Evolutionary conservation across 2,329 filamentous ascomycete genomes (phyloP).

Genomic region (Ascochyta fabae): DNA sequence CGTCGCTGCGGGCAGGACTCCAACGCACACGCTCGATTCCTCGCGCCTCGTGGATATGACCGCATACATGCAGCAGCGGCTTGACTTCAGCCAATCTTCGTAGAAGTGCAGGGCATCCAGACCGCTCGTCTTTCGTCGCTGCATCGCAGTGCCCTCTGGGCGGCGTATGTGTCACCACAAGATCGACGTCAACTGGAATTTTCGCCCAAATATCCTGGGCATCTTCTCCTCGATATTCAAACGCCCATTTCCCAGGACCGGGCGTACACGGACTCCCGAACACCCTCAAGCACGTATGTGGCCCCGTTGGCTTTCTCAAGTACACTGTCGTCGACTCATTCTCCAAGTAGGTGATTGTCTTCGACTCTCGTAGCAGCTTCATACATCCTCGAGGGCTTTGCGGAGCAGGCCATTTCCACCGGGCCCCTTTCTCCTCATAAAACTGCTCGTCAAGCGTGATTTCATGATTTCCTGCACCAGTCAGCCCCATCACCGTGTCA

Average conservation of each 20-base stretch:
- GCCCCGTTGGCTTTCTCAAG: conserved; percentile 59
- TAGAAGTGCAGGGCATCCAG: conserved; percentile 67
- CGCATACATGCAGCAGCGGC: conserved; percentile 71
- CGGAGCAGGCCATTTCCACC: conserved; percentile 63
- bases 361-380: conserved; percentile 57
- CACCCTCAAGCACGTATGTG: conserved; percentile 62
- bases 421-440: conserved; percentile 59
- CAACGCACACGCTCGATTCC: conserved; percentile 69
- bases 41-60: conserved; percentile 73
- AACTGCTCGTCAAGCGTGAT: conserved; percentile 72
- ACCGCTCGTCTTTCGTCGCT: conserved; percentile 33
- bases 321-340: conserved; percentile 63
- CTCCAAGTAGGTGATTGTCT: conserved; percentile 68
- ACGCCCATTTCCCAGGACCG: conserved; percentile 66
- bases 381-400: conserved; percentile 64
- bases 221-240: conserved; percentile 62
- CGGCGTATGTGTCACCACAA: conserved; percentile 76
- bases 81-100: conserved; percentile 65
- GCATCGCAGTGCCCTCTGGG: conserved; percentile 65
- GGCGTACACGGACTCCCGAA: conserved; percentile 75
- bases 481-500: background rate
- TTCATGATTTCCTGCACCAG: conserved; percentile 72
- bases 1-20: conserved; percentile 50
- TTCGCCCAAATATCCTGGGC: conserved; percentile 62
- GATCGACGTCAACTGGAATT: conserved; percentile 67